phyloP scores from a whole-genome alignment of 441 rosid genomes.

The Gossypium schwendimanii region DNA sequence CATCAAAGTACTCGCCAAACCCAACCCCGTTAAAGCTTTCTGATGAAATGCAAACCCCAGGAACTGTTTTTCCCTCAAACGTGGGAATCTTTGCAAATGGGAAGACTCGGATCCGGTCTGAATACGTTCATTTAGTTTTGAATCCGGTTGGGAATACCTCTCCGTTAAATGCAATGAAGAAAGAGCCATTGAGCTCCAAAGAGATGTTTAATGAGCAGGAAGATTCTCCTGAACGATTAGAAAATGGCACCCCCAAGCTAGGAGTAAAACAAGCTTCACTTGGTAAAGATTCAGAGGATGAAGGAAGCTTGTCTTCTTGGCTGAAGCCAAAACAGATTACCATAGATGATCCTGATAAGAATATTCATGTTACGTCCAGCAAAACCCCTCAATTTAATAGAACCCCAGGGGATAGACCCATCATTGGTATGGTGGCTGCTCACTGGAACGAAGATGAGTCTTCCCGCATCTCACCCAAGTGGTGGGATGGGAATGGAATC shows the following conservation, averaged over 20 bases:
- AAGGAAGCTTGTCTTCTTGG: constrained; percentile 58
- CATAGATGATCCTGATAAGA: constrained; percentile 23
- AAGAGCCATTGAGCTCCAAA: constrained; percentile 25
- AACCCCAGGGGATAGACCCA: constrained; percentile 73
- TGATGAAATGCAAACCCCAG: constrained; percentile 96
- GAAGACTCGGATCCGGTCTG: constrained; percentile 57
- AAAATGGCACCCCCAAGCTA: constrained; percentile 25
- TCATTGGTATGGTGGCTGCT: constrained; percentile 76
- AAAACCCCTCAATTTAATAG: constrained; percentile 30
- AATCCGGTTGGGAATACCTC: constrained; percentile 42
- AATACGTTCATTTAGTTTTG: constrained; percentile 54
- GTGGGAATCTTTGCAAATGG: constrained; percentile 35
- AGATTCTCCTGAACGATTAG: constrained; percentile 31
- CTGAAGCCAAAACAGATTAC: constrained; percentile 29
- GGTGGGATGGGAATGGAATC: constrained; percentile 99
- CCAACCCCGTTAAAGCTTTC: constrained; percentile 80
- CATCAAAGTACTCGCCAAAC: constrained; percentile 41
- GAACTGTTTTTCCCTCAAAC: constrained; percentile 68
- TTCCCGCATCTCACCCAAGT: constrained; percentile 45
- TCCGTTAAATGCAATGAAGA: constrained; percentile 35
- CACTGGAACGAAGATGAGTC: constrained; percentile 72
- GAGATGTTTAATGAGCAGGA: constrained; percentile 24
- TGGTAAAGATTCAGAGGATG: constrained; percentile 28
- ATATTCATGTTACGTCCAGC: constrained; percentile 12
- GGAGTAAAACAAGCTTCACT: constrained; percentile 25